Evolutionary conservation across 139 green algal genomes (phyloP).

Genomic region (Tetraselmis striata): DNA sequence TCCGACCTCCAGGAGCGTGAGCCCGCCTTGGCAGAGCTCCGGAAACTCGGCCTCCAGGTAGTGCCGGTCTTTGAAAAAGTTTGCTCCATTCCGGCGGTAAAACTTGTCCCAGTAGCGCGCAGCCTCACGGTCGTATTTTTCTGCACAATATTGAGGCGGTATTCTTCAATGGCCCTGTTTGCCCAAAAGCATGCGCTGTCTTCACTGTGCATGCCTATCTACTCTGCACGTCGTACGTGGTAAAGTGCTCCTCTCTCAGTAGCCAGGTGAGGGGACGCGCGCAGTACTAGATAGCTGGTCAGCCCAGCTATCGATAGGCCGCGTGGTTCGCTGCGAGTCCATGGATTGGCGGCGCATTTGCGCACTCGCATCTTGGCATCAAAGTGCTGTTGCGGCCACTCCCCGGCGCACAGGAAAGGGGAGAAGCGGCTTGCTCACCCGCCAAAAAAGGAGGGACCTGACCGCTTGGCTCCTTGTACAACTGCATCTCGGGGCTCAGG

Average conservation of each 20-base stretch:
- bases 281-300: neutral
- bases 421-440: neutral
- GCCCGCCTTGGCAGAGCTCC: constrained; percentile 5
- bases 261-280: neutral
- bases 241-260: no score
- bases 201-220: no score
- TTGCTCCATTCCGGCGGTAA: constrained; percentile 57
- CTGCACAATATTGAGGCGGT: constrained; percentile 31
- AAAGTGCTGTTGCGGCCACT: no score
- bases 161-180: no score
- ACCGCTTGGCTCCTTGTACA: neutral
- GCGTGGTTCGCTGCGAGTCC: no score
- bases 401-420: neutral
- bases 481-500: no score
- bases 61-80: constrained; percentile 87
- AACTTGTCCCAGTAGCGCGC: constrained; percentile 74
- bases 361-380: neutral
- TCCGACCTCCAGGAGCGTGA: neutral
- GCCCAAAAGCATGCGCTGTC: no score
- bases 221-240: no score
- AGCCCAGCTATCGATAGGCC: no score
- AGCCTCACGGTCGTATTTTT: constrained; percentile 55
- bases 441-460: neutral
- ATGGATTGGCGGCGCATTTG: no score
- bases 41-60: constrained; percentile 53